Evolutionary conservation across 176 grass and related monocot genomes (phyloP), one percentile per base, ranked within the genome.

Genomic region (Raddia guianensis): DNA sequence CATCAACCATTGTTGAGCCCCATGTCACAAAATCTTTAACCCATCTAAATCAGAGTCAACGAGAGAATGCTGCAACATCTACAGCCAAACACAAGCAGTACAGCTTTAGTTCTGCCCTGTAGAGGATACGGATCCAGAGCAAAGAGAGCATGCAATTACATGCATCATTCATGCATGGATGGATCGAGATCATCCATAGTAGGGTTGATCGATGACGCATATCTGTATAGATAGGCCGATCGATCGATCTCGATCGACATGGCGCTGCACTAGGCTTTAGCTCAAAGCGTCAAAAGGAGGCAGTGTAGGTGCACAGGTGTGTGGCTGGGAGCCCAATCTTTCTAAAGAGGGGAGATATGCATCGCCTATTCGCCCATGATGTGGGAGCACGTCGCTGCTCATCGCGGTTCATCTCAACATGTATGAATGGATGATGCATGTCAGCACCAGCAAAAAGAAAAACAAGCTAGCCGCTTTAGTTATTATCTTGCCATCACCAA

Each of bases 211-310:
- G 27, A 27, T 27, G 27, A 27, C 27, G 27, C 27, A 27, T 20
- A 9, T 1, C 55, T 57, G 9, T 5, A 40, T 40, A 5, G 2
- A 40, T 40, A 40, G 37, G 37, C 37, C 4, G 37, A 40, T 40
- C 37, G 37, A 5, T 5, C 4, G 37, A 40, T 40, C 37, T 40
- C 37, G 37, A 40, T 51, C 49, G 11, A 7, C 5, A 48, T 0
- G 9, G 55, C 8, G 42, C 59, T 48, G 4, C 12, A 13, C 14
- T 60, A 46, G 73, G 42, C 57, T 76, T 76, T 62, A 61, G 73
- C 61, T 21, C 40, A 73, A 55, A 73, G 71, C 50, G 33, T 19
- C n/a, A 73, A 73, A 73, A 73, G 71, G 9, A 19, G 32, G 37
- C 4, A 40, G 2, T 40, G 37, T 9, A 9, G 6, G 18, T 57